phyloP scores from a whole-genome alignment of 2,329 filamentous ascomycete species.

The Parascedosporium putredinis region DNA sequence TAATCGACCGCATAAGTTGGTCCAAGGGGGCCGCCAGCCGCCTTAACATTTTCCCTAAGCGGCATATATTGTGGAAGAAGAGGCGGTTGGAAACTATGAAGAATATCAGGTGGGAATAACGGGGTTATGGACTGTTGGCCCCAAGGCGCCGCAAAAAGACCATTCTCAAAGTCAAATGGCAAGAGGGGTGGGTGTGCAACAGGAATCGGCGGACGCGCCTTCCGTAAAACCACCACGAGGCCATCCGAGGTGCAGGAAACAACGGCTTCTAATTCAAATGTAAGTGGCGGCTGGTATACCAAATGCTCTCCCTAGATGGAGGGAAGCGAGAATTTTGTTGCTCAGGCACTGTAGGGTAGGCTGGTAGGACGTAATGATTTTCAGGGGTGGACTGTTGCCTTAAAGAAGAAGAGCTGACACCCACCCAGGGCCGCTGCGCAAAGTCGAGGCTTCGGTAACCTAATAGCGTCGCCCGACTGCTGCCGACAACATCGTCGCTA shows the following conservation, averaged over 20 bases:
- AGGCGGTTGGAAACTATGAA: conserved; percentile 32
- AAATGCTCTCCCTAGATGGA: not conserved
- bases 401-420: too few species aligned
- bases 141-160: conserved; percentile 74
- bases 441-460: conserved; percentile 17
- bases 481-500: conserved; percentile 31
- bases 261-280: conserved; percentile 73
- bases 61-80: conserved; percentile 34
- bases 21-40: conserved; percentile 34
- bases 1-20: conserved; percentile 68
- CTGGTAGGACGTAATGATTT: not conserved
- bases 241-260: conserved; percentile 86
- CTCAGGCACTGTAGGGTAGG: not conserved
- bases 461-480: conserved; percentile 11
- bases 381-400: not conserved
- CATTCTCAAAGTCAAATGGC: conserved; percentile 41
- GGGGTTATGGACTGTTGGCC: conserved; percentile 53
- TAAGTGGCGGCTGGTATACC: not conserved
- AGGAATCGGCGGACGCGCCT: conserved; percentile 61
- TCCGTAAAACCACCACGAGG: conserved; percentile 68
- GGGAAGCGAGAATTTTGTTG: conserved; percentile 9
- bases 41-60: conserved; percentile 31
- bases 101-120: conserved; percentile 29
- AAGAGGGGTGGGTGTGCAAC: conserved; percentile 38
- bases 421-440: not conserved